phyloP scores from a whole-genome alignment of 2,329 filamentous ascomycete genomes.

The Colletotrichum eremochloae region DNA sequence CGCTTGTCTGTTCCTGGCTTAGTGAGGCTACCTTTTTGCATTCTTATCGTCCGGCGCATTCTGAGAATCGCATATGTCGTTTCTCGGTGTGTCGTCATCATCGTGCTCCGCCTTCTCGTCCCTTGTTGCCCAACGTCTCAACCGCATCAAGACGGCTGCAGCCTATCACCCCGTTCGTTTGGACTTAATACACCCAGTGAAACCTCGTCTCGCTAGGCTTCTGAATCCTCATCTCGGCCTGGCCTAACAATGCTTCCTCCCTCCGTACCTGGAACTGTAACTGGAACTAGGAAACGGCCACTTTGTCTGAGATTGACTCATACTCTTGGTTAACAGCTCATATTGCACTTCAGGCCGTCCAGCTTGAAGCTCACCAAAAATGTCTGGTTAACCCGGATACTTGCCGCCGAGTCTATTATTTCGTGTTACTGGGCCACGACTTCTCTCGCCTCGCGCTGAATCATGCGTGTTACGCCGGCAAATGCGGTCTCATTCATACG shows the following conservation, averaged over 20 bases:
- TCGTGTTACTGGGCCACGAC: not conserved
- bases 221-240: not conserved
- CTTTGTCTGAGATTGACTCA: not conserved
- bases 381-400: constrained; percentile 10
- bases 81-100: constrained; percentile 17
- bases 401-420: not conserved
- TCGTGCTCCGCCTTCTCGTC: not conserved
- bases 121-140: not conserved
- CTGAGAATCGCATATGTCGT: not conserved
- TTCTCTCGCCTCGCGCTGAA: not conserved
- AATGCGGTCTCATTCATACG: not conserved
- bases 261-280: not conserved
- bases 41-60: not conserved
- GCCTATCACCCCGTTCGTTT: not conserved
- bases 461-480: not conserved
- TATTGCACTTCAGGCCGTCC: not conserved
- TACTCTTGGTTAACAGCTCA: too few relatives aligned
- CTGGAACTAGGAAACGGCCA: not conserved
- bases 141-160: not conserved
- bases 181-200: not conserved
- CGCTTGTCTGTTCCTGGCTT: not conserved
- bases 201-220: not conserved
- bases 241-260: not conserved
- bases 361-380: not conserved
- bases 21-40: constrained; percentile 1